Evolutionary conservation across 768 basidiomycete genomes (phyloP).

Genomic region (Calvatia gigantea): DNA sequence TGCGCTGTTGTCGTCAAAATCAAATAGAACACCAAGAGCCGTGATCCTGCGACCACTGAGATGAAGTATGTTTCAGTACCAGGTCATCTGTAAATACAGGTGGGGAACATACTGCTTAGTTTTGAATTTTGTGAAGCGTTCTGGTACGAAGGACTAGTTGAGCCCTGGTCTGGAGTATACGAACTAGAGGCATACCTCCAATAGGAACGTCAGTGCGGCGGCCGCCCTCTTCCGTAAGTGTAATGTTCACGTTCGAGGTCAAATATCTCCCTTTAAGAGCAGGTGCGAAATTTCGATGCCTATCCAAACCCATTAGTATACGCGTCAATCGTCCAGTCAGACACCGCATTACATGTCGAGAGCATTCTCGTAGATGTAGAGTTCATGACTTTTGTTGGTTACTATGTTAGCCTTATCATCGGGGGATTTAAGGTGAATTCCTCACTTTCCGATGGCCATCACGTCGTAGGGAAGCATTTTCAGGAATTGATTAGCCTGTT

Average conservation of each 20-base stretch:
- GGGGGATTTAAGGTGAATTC: not conserved
- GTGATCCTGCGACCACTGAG: conserved; percentile 68
- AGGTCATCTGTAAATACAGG: not conserved
- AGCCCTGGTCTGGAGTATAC: not conserved
- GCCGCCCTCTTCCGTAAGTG: conserved; percentile 44
- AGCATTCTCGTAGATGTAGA: conserved; percentile 68
- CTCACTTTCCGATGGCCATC: conserved; percentile 81
- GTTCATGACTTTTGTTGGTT: conserved; percentile 57
- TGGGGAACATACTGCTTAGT: conserved; percentile 51
- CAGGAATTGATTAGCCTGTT: conserved; percentile 72
- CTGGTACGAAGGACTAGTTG: conserved; percentile 25
- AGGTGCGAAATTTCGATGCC: conserved; percentile 64
- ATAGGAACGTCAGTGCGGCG: conserved; percentile 33
- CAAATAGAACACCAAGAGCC: conserved; percentile 73
- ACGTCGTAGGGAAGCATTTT: conserved; percentile 75
- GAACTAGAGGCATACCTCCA: conserved; percentile 26
- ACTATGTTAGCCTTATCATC: not conserved
- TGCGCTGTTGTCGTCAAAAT: conserved; percentile 68
- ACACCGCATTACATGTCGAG: conserved; percentile 53
- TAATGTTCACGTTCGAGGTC: conserved; percentile 86
- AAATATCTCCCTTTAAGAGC: conserved; percentile 71
- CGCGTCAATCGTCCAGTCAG: not conserved
- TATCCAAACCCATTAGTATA: conserved; percentile 19
- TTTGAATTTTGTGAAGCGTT: conserved; percentile 67
- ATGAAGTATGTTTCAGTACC: not conserved